phyloP scores from a whole-genome alignment of 176 grass and related monocot genomes.

The Ananas comosus region DNA sequence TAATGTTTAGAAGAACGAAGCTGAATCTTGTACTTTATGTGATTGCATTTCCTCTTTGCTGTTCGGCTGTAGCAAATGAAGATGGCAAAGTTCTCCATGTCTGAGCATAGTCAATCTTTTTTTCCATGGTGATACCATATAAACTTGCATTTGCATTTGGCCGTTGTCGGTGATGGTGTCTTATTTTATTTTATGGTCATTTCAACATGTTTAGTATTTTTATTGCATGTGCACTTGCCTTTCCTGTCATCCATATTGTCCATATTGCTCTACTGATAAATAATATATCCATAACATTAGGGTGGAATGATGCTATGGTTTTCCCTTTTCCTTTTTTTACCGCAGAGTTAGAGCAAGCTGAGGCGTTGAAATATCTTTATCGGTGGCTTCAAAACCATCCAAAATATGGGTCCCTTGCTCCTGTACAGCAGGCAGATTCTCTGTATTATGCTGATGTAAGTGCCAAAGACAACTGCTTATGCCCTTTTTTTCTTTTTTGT shows the following conservation, averaged over 20 bases:
- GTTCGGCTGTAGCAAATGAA: not conserved
- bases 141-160: too few relatives aligned
- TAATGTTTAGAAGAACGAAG: not conserved
- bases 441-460: constrained; percentile 88
- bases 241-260: not conserved
- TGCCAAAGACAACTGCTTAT: constrained; percentile 7
- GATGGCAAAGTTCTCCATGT: not conserved
- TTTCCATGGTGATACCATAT: not conserved
- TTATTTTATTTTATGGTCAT: too few relatives aligned
- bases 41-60: constrained; percentile 1
- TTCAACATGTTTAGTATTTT: too few relatives aligned
- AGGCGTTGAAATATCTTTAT: constrained; percentile 82
- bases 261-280: not conserved
- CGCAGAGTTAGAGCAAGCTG: constrained; percentile 92
- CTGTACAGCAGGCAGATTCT: constrained; percentile 52
- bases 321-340: constrained; percentile 25
- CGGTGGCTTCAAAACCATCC: constrained; percentile 98
- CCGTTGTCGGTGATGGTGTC: too few relatives aligned
- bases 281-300: not conserved
- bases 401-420: constrained; percentile 70
- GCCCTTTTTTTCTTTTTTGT: not conserved
- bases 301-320: constrained; percentile 2
- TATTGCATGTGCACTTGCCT: not conserved
- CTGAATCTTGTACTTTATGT: not conserved
- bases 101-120: not conserved